These are phyloP conservation scores for Dissoconium aciculare DNA, from an alignment of 2,329 filamentous ascomycete genomes.

Conservation along the genomic window DNA sequence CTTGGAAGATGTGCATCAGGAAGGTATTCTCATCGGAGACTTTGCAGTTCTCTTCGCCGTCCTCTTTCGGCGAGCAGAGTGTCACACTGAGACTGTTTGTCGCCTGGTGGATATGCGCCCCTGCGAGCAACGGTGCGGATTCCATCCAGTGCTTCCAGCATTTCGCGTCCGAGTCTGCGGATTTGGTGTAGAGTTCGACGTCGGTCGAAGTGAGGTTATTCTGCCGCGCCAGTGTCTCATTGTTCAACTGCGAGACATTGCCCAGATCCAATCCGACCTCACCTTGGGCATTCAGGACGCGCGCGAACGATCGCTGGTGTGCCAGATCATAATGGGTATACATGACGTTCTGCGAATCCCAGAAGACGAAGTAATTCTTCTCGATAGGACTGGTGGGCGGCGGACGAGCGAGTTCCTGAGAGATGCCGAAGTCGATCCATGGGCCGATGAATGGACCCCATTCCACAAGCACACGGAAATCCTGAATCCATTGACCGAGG, in stretches of 20 bases:
- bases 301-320: constrained; percentile 38
- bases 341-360: constrained; percentile 33
- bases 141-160: constrained; percentile 23
- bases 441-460: constrained; percentile 10
- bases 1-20: constrained; percentile 40
- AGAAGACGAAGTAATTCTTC: constrained; percentile 51
- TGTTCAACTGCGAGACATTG: constrained; percentile 27
- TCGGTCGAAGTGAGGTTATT: constrained; percentile 25
- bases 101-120: constrained; percentile 42
- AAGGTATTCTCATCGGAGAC: constrained; percentile 37
- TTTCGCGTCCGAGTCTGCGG: too few relatives aligned
- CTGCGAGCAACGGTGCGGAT: not conserved
- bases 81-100: constrained; percentile 45
- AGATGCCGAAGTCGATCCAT: constrained; percentile 24
- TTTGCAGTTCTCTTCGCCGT: constrained; percentile 31
- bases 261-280: too few relatives aligned
- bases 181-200: too few relatives aligned
- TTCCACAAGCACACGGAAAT: constrained; percentile 37
- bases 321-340: constrained; percentile 41
- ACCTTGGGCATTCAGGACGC: too few relatives aligned
- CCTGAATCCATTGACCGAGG: constrained; percentile 43
- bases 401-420: constrained; percentile 40
- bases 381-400: constrained; percentile 33
- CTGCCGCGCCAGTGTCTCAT: constrained; percentile 33
- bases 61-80: constrained; percentile 32